These are phyloP conservation scores for Asclepias syriaca DNA, from an alignment of 257 asterid genomes.

Conservation along the genomic window DNA sequence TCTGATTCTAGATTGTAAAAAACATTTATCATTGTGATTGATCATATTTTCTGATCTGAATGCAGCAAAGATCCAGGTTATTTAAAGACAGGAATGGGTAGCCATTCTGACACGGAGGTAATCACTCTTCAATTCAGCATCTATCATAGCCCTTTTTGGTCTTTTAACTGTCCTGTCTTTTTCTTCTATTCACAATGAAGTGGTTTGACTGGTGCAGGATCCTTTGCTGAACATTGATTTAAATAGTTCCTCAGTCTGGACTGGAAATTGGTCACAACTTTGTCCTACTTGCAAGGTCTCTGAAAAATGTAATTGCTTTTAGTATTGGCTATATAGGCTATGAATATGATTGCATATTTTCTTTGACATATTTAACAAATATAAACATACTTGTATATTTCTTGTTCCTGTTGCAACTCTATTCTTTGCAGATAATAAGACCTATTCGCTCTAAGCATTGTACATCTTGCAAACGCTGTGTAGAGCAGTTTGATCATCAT, in stretches of 20 bases:
- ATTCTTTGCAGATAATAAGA: conserved; percentile 67
- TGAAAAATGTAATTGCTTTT: conserved; percentile 13
- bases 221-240: conserved; percentile 71
- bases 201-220: conserved; percentile 48
- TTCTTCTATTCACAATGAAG: neutral
- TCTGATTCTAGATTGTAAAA: neutral
- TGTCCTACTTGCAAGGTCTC: conserved; percentile 99
- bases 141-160: conserved; percentile 2
- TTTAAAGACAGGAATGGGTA: conserved; percentile 34
- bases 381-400: neutral
- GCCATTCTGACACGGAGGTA: conserved; percentile 67
- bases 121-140: conserved; percentile 5
- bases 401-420: conserved; percentile 7
- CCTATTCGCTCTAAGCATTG: conserved; percentile 99
- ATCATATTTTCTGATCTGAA: conserved; percentile 28
- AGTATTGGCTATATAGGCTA: conserved; percentile 10
- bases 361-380: conserved; percentile 17
- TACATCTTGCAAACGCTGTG: conserved; percentile 82
- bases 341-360: conserved; percentile 17
- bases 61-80: conserved; percentile 95
- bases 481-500: conserved; percentile 98
- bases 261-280: conserved; percentile 94
- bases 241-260: conserved; percentile 58
- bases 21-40: conserved; percentile 11
- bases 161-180: neutral